Percentiles rank a stretch among this genome's conserved stretches.
These are phyloP conservation scores for Selaginella tamariscina DNA, from an alignment of 75 land plant species.

Conservation along the genomic window DNA sequence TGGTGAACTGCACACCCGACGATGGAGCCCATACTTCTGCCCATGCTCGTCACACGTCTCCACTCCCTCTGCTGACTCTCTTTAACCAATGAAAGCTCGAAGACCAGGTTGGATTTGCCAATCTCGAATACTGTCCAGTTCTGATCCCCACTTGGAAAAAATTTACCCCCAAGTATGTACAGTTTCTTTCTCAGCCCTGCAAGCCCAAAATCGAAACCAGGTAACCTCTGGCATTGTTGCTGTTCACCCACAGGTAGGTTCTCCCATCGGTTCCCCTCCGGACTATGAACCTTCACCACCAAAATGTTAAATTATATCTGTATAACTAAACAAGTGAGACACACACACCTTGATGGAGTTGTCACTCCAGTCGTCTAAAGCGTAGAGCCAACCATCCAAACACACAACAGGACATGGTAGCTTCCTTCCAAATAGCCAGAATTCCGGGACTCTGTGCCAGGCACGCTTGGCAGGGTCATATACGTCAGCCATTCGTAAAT, in stretches of 20 bases:
- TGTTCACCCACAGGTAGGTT: no score
- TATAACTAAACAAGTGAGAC: conserved; percentile 8
- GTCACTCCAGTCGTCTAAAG: conserved; percentile 26
- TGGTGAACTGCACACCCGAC: conserved; percentile 30
- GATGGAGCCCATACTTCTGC: conserved; percentile 18
- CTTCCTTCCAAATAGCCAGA: conserved; percentile 20
- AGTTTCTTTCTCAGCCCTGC: conserved; percentile 17
- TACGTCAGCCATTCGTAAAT: conserved; percentile 18
- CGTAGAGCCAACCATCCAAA: conserved; percentile 15
- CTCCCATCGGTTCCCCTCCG: conserved; percentile 13
- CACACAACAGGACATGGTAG: conserved; percentile 23
- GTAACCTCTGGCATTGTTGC: no score
- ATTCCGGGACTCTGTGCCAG: conserved; percentile 17
- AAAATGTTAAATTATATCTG: conserved; percentile 15
- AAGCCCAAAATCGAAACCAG: conserved; percentile 27
- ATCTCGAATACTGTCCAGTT: conserved; percentile 24
- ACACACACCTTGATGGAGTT: conserved; percentile 23
- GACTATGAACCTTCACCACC: conserved; percentile 19
- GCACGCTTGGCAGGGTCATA: conserved; percentile 17
- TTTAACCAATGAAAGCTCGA: conserved; percentile 10
- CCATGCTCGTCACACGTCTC: conserved; percentile 26
- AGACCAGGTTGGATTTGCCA: conserved; percentile 23
- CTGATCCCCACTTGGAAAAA: conserved; percentile 20
- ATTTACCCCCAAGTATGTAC: conserved; percentile 27
- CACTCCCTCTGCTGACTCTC: conserved; percentile 5